Conservation (phyloP, 2,329 filamentous ascomycete genomes). For the Verticillium alfalfae region DNA sequence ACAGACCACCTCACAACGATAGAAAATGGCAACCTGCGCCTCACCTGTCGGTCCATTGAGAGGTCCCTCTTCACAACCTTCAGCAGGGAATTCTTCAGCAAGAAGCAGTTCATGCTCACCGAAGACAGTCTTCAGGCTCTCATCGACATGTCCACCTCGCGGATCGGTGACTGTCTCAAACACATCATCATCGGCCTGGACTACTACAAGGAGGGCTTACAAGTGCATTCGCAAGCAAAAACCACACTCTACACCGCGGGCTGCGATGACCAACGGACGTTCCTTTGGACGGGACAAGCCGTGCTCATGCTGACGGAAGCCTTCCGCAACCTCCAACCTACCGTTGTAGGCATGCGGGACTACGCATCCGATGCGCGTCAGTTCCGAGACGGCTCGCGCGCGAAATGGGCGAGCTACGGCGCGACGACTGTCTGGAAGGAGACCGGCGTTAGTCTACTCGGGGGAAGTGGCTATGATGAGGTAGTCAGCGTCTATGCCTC, state of each 20-base stretch:
- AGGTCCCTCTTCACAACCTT: conserved; percentile 49
- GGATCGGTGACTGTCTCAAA: conserved; percentile 30
- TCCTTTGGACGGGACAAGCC: conserved; percentile 38
- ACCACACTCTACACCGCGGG: conserved; percentile 16
- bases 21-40: conserved; percentile 50
- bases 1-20: conserved; percentile 44
- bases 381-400: conserved; percentile 36
- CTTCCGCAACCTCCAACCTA: conserved; percentile 44
- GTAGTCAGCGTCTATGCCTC: conserved; percentile 16
- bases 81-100: conserved; percentile 57
- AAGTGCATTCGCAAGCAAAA: conserved; percentile 14
- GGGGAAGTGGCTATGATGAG: neutral
- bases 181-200: conserved; percentile 46
- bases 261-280: conserved; percentile 14
- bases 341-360: conserved; percentile 52
- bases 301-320: conserved; percentile 50
- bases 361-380: conserved; percentile 42
- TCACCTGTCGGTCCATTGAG: conserved; percentile 50
- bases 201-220: conserved; percentile 7
- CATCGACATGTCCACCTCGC: conserved; percentile 44
- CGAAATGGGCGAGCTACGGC: conserved; percentile 52
- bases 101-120: conserved; percentile 61
- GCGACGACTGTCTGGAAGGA: conserved; percentile 27
- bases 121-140: conserved; percentile 50
- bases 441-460: conserved; percentile 20